phyloP scores from a whole-genome alignment of 208 protist species.

The Trypanosoma lewisi region DNA sequence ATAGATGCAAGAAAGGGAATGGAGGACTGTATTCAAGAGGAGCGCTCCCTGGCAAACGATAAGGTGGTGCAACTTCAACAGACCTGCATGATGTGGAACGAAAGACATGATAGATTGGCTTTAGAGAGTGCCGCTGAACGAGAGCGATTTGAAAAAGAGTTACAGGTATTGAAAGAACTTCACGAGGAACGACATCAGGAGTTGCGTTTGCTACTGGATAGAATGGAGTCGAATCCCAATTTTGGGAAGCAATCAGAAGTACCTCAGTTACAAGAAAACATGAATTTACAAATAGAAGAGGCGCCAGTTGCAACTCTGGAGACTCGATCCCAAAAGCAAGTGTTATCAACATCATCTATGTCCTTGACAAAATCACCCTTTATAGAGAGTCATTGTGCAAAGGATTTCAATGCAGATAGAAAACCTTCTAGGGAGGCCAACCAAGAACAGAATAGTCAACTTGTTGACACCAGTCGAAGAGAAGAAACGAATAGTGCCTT shows the following conservation, averaged over 20 bases:
- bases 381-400: background rate
- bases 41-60: slow-evolving; percentile 22
- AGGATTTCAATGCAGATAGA: background rate
- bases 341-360: background rate
- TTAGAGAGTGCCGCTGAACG: background rate
- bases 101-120: slow-evolving; percentile 12
- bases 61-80: slow-evolving; percentile 19
- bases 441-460: background rate
- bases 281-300: background rate
- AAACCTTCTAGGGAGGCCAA: background rate
- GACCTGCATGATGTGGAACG: slow-evolving; percentile 22
- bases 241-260: background rate
- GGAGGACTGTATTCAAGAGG: slow-evolving; percentile 19
- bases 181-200: slow-evolving; percentile 8
- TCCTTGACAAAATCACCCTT: background rate
- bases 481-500: background rate
- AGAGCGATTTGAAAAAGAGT: background rate
- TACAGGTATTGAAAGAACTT: background rate
- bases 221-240: background rate
- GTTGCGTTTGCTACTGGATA: slow-evolving; percentile 6
- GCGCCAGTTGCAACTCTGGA: background rate
- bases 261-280: background rate
- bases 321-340: background rate
- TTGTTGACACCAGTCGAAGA: background rate
- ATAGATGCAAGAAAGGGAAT: slow-evolving; percentile 18